phyloP scores from a whole-genome alignment of 2,329 filamentous ascomycete species.

The Lachnellula arida region DNA sequence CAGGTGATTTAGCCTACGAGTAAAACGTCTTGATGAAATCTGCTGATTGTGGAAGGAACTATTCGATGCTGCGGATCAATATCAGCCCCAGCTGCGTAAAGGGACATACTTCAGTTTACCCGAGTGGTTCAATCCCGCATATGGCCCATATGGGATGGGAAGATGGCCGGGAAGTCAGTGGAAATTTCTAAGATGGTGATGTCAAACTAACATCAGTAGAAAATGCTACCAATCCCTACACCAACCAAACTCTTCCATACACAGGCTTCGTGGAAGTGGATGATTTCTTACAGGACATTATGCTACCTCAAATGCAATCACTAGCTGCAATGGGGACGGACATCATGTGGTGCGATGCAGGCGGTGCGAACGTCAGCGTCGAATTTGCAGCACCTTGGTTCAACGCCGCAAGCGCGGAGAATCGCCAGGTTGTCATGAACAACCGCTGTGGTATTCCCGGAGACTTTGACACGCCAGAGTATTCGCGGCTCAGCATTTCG shows the following conservation, averaged over 20 bases:
- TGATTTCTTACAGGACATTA: slow-evolving; percentile 39
- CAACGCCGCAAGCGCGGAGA: slow-evolving; percentile 34
- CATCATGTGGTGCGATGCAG: slow-evolving; percentile 45
- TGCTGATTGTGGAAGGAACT: not conserved
- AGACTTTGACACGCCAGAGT: slow-evolving; percentile 59
- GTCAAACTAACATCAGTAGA: not conserved
- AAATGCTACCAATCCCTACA: slow-evolving; percentile 34
- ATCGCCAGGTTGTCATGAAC: slow-evolving; percentile 49
- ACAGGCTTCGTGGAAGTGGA: slow-evolving; percentile 35
- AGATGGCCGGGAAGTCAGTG: not conserved
- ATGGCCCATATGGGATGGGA: not conserved
- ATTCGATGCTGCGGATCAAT: slow-evolving; percentile 10
- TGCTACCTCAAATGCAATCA: slow-evolving; percentile 41
- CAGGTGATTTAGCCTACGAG: not conserved
- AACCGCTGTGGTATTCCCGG: slow-evolving; percentile 49
- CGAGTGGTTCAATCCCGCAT: slow-evolving; percentile 36
- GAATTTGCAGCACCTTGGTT: slow-evolving; percentile 39
- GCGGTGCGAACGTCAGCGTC: slow-evolving; percentile 38
- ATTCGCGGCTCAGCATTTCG: slow-evolving; percentile 42
- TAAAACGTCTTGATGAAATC: no score
- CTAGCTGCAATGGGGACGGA: slow-evolving; percentile 40
- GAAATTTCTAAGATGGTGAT: no score
- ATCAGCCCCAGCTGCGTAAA: slow-evolving; percentile 9
- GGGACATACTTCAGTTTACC: slow-evolving; percentile 10
- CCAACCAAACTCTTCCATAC: slow-evolving; percentile 37